Percentiles rank a stretch among this genome's conserved stretches.
Evolutionary conservation across 1,139 yeast genomes (phyloP).

Genomic region (Lodderomyces theae): DNA sequence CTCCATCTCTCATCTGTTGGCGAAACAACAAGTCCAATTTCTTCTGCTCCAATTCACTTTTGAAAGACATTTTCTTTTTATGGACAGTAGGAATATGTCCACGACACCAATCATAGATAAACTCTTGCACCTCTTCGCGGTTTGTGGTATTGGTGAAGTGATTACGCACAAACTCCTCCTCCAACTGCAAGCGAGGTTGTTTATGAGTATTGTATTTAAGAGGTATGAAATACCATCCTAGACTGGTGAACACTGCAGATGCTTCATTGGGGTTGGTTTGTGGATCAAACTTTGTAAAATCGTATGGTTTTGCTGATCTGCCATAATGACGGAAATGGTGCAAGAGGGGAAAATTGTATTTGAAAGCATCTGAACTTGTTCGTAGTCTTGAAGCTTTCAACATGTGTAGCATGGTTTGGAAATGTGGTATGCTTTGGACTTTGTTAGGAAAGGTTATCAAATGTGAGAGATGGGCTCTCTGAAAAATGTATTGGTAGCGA

Average conservation of each 20-base stretch:
- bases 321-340: neutral
- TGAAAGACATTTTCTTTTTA: neutral
- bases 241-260: constrained; percentile 23
- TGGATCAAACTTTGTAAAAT: constrained; percentile 5
- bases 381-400: neutral
- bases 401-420: neutral
- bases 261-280: constrained; percentile 16
- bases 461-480: neutral
- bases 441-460: neutral
- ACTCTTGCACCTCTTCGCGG: constrained; percentile 5
- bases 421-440: neutral
- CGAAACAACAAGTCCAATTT: neutral
- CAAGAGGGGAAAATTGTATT: neutral
- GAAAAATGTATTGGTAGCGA: no score
- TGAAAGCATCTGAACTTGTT: neutral
- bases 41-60: neutral
- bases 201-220: constrained; percentile 11
- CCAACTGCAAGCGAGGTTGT: constrained; percentile 14
- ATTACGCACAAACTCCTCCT: constrained; percentile 2
- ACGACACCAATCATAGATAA: constrained; percentile 7
- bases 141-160: neutral
- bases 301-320: neutral
- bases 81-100: neutral
- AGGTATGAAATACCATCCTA: constrained; percentile 37
- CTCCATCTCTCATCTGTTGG: neutral